Evolutionary conservation across 352 stramenopile species (phyloP), one percentile per base, ranked within the genome.

Genomic region (Phytophthora constricta): DNA sequence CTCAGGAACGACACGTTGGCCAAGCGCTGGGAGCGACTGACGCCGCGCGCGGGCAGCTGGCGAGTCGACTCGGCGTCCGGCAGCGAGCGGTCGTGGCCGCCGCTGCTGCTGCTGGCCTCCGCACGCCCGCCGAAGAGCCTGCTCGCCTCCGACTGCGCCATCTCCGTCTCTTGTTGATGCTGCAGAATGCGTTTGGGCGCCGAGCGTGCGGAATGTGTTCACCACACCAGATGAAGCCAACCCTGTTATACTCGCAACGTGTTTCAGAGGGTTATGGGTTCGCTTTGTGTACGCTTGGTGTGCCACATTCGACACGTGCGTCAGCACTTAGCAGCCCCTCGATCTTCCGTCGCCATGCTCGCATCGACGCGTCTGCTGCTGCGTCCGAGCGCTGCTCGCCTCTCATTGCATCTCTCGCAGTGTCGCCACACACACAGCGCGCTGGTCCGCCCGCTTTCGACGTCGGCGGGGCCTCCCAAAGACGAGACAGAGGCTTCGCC

Each of bases 61-160:
- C 58, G 62, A 5, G 50, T 49, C n/a, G 67, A 74, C 52, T 79
- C 71, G 20, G 55, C 55, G 11, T 74, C 69, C 1, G 64, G 59
- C 4, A 73, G 20, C 9, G 50, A 68, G 28, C 39, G 10, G 31
- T 19, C 42, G 41, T 47, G 9, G 19, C 51, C 57, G 58, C 41
- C n/a, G 59, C 31, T 33, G n/a, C 37, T 27, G 37, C 13, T 56
- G 55, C 49, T 64, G 16, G 48, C 37, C 17, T 63, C 48, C 2
- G 27, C 47, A 17, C 33, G 22, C 22, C 39, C 61, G 31, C 49
- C 50, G 22, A 64, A 70, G 11, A 68, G 45, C 43, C 49, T 10
- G 23, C 22, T 43, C 4, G 43, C 58, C 14, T 56, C 41, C 41
- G 64, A 39, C 52, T 14, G 45, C 45, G 45, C 45, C 45, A 34